Base-by-base conservation (phyloP, 1,284 basidiomycete species). In the Cutaneotrichosporon sp. region DNA sequence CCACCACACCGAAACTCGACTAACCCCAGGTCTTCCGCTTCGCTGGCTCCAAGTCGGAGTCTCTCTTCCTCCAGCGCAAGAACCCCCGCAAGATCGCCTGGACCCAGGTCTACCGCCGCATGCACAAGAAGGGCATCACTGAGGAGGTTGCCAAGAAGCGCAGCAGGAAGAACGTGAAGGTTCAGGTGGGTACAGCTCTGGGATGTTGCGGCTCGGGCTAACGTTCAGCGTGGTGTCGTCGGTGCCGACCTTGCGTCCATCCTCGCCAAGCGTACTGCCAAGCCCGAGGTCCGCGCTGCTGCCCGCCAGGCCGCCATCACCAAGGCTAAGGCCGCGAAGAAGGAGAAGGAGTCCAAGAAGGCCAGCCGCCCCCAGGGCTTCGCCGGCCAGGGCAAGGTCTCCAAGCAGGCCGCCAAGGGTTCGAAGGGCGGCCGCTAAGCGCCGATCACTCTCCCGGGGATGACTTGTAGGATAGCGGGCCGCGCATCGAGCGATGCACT, bases 101-200 rank as follows among this genome's bases (percentile, higher is more conserved):
- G 96, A 98, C 94, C 56, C 81, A 84, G 72, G 86, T 92, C 57
- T 98, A 90, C 85, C 88, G 94, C 68, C 68, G 91, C 70, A 92
- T 97, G 86, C 96, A 98, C 85, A 97, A 96, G 86, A 98, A 98
- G 87, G 94, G 93, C 77, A 84, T 98, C 76, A 92, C 92, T 50
- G 94, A 98, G 81, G 94, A 98, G 79, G 86, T 93, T 51, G 90
- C 92, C 73, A 98, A 97, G 91, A 97, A 96, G 83, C 88, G 93
- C 67, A 90, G 89, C 55, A 88, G 93, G 78, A 87, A 87, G 78
- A 93, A 90, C 61, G 90, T 97, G 74, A 98, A 98, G 83, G 87
- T 92, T 82, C 73, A 75, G 70, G 74, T 75, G 55, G 49, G 74
- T 68, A 17, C n/a, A n/a, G n/a, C n/a, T n/a, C n/a, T n/a, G n/a